Evolutionary conservation across 2,329 filamentous ascomycete species (phyloP).

Genomic region (Fusarium sp.): DNA sequence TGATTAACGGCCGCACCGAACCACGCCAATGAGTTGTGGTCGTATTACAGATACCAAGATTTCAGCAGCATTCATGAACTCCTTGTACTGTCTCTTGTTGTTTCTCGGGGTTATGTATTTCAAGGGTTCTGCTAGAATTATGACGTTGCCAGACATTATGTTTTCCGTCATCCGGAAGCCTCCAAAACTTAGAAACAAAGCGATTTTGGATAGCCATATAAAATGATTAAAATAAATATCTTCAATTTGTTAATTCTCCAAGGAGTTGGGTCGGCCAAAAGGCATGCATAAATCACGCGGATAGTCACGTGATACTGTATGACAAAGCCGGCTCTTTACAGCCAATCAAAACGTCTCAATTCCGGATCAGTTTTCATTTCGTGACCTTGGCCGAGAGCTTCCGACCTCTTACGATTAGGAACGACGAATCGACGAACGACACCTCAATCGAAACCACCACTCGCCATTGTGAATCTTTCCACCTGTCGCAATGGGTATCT

Average conservation of each 20-base stretch:
- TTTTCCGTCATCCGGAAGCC: not conserved
- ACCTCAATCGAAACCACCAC: slow-evolving; percentile 54
- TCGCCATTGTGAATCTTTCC: slow-evolving; percentile 55
- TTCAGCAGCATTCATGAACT: slow-evolving; percentile 38
- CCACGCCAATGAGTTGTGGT: slow-evolving; percentile 34
- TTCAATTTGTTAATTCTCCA: not conserved
- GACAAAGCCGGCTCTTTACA: slow-evolving; percentile 35
- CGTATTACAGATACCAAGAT: slow-evolving; percentile 40
- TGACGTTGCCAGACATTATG: slow-evolving; percentile 4
- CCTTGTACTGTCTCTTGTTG: slow-evolving; percentile 33
- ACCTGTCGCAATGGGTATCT: slow-evolving; percentile 71
- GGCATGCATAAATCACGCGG: slow-evolving; percentile 1
- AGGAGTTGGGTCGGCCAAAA: slow-evolving; percentile 31
- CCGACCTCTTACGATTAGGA: slow-evolving; percentile 55
- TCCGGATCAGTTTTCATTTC: slow-evolving; percentile 60
- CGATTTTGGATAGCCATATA: not conserved
- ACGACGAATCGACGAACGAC: slow-evolving; percentile 50
- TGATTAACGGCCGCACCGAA: slow-evolving; percentile 41
- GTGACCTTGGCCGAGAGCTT: slow-evolving; percentile 57
- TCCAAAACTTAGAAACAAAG: not conserved
- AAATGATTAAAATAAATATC: not conserved
- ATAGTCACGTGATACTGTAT: not conserved
- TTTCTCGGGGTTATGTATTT: slow-evolving; percentile 13
- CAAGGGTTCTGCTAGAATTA: slow-evolving; percentile 27
- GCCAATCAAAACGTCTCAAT: slow-evolving; percentile 64